Conservation (phyloP, 495 filamentous ascomycete genomes). For the Hypomontagnella monticulosa region DNA sequence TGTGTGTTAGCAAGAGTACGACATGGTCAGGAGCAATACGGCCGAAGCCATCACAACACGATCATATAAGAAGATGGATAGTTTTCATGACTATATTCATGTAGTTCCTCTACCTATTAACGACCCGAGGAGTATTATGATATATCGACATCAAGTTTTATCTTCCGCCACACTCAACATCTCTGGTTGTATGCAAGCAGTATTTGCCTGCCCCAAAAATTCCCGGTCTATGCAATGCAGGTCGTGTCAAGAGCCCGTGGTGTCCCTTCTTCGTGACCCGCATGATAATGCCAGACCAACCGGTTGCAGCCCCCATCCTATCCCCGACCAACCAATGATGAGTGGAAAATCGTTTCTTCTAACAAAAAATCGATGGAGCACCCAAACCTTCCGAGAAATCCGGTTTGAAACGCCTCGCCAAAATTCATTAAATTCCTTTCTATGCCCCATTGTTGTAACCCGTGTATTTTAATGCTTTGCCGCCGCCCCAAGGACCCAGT, state of each 20-base stretch:
- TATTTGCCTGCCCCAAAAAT: constrained; percentile 9
- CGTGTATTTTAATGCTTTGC: constrained; percentile 40
- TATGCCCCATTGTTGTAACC: constrained; percentile 29
- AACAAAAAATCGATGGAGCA: constrained; percentile 4
- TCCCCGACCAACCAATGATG: constrained; percentile 16
- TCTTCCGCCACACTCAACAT: constrained; percentile 5
- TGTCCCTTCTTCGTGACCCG: constrained; percentile 5
- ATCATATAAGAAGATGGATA: constrained; percentile 11
- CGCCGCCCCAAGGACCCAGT: constrained; percentile 32
- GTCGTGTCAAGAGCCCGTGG: constrained; percentile 13
- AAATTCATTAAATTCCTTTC: constrained; percentile 30
- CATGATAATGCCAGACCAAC: not conserved
- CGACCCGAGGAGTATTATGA: constrained; percentile 25
- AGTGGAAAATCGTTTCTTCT: constrained; percentile 38
- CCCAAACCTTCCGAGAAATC: not conserved
- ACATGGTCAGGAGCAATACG: no score
- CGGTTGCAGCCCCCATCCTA: no score
- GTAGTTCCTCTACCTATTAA: not conserved
- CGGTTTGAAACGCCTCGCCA: constrained; percentile 41
- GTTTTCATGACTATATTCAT: constrained; percentile 23
- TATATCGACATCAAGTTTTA: constrained; percentile 23
- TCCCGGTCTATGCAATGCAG: constrained; percentile 29
- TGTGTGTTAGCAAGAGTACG: no score
- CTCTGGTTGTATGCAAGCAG: not conserved
- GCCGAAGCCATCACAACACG: no score